A percentile compares a stretch with the other conserved stretches of the same genome.
phyloP scores from a whole-genome alignment of 2,329 filamentous ascomycete species.

The Fusarium longipes region DNA sequence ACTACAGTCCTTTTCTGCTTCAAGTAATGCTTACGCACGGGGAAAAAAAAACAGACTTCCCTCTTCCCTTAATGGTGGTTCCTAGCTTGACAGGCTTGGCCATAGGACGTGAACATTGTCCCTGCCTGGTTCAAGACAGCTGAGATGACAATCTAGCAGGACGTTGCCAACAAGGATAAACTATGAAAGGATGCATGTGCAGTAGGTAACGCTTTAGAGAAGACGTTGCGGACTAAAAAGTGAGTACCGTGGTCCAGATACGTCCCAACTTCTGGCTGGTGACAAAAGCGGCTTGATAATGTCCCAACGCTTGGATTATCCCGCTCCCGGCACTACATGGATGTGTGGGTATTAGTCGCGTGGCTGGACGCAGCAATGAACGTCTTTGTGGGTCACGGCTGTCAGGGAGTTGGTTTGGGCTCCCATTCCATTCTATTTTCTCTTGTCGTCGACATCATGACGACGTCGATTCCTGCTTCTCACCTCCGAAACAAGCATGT shows the following conservation, averaged over 20 bases:
- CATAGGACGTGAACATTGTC: slow-evolving; percentile 19
- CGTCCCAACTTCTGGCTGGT: slow-evolving; percentile 39
- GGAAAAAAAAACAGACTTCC: slow-evolving; percentile 11
- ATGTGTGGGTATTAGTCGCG: slow-evolving; percentile 44
- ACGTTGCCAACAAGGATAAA: slow-evolving; percentile 28
- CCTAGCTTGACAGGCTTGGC: slow-evolving; percentile 30
- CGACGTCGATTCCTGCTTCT: neutral
- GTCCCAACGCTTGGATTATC: slow-evolving; percentile 42
- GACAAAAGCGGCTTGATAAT: slow-evolving; percentile 25
- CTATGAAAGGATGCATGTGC: slow-evolving; percentile 2
- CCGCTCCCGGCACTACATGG: slow-evolving; percentile 36
- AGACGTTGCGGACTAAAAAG: slow-evolving; percentile 26
- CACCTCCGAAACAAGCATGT: slow-evolving; percentile 14
- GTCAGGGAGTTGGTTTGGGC: slow-evolving; percentile 37
- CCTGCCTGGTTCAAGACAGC: slow-evolving; percentile 20
- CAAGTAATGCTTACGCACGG: neutral
- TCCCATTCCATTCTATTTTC: slow-evolving; percentile 26
- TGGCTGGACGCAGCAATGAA: slow-evolving; percentile 42
- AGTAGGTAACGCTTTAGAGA: slow-evolving; percentile 20
- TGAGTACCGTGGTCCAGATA: slow-evolving; percentile 25
- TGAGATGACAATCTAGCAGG: slow-evolving; percentile 44
- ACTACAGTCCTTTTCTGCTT: neutral
- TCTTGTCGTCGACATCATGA: slow-evolving; percentile 21
- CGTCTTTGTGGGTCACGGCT: slow-evolving; percentile 32
- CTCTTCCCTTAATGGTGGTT: slow-evolving; percentile 13